phyloP scores from a whole-genome alignment of 495 filamentous ascomycete genomes.

The Aspergillus sclerotioniger region DNA sequence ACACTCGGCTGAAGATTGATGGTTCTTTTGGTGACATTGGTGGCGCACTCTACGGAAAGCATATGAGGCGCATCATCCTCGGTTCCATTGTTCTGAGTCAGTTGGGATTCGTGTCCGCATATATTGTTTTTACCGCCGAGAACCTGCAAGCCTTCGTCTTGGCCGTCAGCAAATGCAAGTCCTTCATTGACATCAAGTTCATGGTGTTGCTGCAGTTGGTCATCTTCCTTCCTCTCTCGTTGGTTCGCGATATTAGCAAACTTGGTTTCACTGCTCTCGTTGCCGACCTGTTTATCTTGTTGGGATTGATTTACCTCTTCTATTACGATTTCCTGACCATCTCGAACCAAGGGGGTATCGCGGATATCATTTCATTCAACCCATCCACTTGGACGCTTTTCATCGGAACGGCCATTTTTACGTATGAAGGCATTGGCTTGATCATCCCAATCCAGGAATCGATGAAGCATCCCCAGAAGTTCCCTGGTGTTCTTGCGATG shows the following conservation, averaged over 20 bases:
- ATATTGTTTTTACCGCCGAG: conserved; percentile 95
- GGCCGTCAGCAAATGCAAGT: conserved; percentile 77
- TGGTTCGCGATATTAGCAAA: conserved; percentile 94
- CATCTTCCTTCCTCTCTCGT: conserved; percentile 86
- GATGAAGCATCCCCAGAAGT: conserved; percentile 85
- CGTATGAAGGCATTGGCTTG: conserved; percentile 96
- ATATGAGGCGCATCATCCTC: conserved; percentile 84
- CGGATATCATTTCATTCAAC: conserved; percentile 88
- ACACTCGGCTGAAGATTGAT: conserved; percentile 76
- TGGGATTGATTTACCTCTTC: conserved; percentile 90
- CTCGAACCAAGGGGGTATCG: conserved; percentile 65
- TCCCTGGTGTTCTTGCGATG: conserved; percentile 76
- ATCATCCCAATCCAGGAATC: conserved; percentile 98
- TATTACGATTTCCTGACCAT: conserved; percentile 94
- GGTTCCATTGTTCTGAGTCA: conserved; percentile 90
- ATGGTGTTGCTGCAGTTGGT: conserved; percentile 91
- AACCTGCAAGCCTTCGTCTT: conserved; percentile 92
- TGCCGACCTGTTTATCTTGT: conserved; percentile 89
- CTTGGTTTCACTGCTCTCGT: conserved; percentile 86
- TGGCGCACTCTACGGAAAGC: conserved; percentile 82
- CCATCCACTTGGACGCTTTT: conserved; percentile 87
- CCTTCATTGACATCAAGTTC: conserved; percentile 76
- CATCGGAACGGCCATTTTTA: conserved; percentile 98
- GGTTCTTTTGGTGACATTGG: conserved; percentile 97
- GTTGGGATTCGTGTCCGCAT: conserved; percentile 93